Conservation (phyloP, 495 filamentous ascomycete genomes). For the Articulospora tetracladia region DNA sequence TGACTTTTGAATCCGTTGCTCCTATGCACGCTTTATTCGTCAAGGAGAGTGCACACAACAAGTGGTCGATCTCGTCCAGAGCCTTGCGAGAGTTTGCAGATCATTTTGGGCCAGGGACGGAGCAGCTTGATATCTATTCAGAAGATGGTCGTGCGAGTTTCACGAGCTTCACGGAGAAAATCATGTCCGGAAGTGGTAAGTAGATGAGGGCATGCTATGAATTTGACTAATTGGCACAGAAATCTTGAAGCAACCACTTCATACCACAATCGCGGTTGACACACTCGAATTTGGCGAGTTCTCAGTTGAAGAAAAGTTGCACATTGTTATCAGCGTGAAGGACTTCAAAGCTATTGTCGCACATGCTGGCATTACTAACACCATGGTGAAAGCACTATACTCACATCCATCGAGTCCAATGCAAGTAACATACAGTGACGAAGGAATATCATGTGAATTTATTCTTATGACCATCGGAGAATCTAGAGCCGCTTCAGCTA, state of each 20-base stretch:
- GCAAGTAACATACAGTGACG: slow-evolving; percentile 70
- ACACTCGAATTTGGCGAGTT: slow-evolving; percentile 84
- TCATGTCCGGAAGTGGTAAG: slow-evolving; percentile 75
- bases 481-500: slow-evolving; percentile 31
- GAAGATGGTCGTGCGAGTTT: slow-evolving; percentile 70
- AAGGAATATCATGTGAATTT: slow-evolving; percentile 80
- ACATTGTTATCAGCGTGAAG: slow-evolving; percentile 87
- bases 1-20: slow-evolving; percentile 81
- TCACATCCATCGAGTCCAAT: slow-evolving; percentile 78
- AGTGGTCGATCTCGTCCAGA: slow-evolving; percentile 73
- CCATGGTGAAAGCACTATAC: slow-evolving; percentile 69
- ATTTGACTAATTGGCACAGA: slow-evolving; percentile 44
- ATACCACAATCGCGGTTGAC: slow-evolving; percentile 86
- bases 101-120: slow-evolving; percentile 86
- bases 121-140: slow-evolving; percentile 84
- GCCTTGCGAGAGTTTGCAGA: slow-evolving; percentile 81
- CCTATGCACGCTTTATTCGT: slow-evolving; percentile 89
- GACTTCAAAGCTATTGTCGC: slow-evolving; percentile 88
- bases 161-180: slow-evolving; percentile 93
- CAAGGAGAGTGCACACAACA: slow-evolving; percentile 59
- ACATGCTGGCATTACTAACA: slow-evolving; percentile 75
- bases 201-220: not conserved
- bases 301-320: slow-evolving; percentile 68
- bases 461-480: slow-evolving; percentile 95
- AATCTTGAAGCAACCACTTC: slow-evolving; percentile 87